Percentiles rank a stretch among this genome's conserved stretches.
Conservation (phyloP, 805 yeast genomes). For the Spathaspora boniae region DNA sequence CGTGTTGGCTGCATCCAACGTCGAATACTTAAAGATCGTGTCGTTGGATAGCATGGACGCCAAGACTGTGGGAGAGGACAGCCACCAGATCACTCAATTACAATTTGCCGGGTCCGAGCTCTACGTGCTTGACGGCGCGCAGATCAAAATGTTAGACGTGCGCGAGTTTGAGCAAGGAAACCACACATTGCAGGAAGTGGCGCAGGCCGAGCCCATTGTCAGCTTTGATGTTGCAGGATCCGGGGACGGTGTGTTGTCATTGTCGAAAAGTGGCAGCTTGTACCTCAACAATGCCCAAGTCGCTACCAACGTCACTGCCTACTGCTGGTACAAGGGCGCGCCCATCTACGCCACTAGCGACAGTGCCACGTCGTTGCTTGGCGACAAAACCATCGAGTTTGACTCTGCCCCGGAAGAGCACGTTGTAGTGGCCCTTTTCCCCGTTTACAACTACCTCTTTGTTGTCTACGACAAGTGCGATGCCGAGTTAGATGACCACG, state of each 20-base stretch:
- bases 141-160: slow-evolving; percentile 2
- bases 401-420: slow-evolving; percentile 6
- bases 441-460: slow-evolving; percentile 9
- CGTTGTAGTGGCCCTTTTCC: slow-evolving; percentile 4
- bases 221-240: slow-evolving; percentile 5
- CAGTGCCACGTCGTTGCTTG: neutral
- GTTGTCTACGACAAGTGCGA: slow-evolving; percentile 13
- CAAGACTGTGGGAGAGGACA: slow-evolving; percentile 3
- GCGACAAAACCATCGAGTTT: slow-evolving; percentile 4
- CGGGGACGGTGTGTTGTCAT: slow-evolving; percentile 1
- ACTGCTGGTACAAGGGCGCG: slow-evolving; percentile 5
- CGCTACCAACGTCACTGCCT: slow-evolving; percentile 5
- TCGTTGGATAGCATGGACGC: slow-evolving; percentile 13
- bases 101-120: slow-evolving; percentile 29
- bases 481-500: slow-evolving; percentile 26
- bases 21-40: slow-evolving; percentile 17
- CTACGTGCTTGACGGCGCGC: slow-evolving; percentile 19
- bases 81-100: slow-evolving; percentile 15
- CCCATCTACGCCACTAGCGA: neutral
- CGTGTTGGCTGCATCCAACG: slow-evolving; percentile 32
- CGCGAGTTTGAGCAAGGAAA: neutral
- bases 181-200: slow-evolving; percentile 3
- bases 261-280: slow-evolving; percentile 1
- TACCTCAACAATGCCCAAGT: slow-evolving; percentile 4
- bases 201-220: neutral